A percentile compares a stretch with the other conserved stretches of the same genome.
phyloP scores from a whole-genome alignment of 148 eudicot genomes.

The Cornus controversa region DNA sequence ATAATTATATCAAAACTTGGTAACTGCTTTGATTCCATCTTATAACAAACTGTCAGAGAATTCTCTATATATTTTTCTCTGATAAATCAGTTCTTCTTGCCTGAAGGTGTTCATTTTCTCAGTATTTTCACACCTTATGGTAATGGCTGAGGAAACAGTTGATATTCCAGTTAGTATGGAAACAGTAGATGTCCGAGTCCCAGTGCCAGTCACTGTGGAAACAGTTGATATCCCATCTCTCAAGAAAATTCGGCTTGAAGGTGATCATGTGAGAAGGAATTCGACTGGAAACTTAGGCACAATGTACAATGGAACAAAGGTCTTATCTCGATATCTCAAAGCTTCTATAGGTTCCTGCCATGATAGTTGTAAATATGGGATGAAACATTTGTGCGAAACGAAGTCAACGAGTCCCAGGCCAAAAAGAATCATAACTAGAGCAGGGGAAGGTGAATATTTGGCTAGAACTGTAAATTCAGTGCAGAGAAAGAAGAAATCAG shows the following conservation, averaged over 20 bases:
- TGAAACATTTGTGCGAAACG: constrained; percentile 26
- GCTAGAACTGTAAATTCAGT: constrained; percentile 10
- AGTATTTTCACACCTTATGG: background rate
- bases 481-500: constrained; percentile 7
- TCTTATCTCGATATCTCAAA: constrained; percentile 60
- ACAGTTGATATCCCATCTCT: background rate
- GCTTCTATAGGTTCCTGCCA: constrained; percentile 72
- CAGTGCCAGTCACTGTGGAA: no score
- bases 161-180: no score
- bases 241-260: constrained; percentile 12
- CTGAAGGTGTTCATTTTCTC: constrained; percentile 5
- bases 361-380: constrained; percentile 69
- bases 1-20: background rate
- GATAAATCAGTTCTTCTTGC: background rate
- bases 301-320: constrained; percentile 25
- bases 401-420: constrained; percentile 24
- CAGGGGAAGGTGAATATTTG: constrained; percentile 20
- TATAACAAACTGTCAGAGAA: background rate
- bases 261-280: constrained; percentile 21
- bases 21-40: background rate
- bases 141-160: constrained; percentile 7
- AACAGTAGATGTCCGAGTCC: no score
- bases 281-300: constrained; percentile 25
- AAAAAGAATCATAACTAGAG: constrained; percentile 22
- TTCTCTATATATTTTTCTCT: constrained; percentile 11